phyloP scores from a whole-genome alignment of 495 filamentous ascomycete species.

The Mytilinidion resinicola region DNA sequence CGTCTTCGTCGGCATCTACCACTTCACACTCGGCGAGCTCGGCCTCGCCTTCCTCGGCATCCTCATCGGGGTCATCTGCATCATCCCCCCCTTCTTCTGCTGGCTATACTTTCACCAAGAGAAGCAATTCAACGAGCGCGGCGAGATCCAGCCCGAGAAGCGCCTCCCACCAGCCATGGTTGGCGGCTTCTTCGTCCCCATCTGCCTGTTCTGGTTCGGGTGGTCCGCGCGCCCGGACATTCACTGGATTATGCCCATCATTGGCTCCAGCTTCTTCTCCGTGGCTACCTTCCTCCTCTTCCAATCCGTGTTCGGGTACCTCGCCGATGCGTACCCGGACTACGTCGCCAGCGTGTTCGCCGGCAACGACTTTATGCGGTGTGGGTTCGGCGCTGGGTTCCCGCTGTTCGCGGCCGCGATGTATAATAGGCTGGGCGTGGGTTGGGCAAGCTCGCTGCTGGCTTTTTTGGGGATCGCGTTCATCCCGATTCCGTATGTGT shows the following conservation, averaged over 20 bases:
- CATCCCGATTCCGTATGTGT: constrained; percentile 37
- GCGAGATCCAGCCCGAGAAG: constrained; percentile 41
- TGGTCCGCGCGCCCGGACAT: constrained; percentile 40
- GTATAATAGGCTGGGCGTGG: constrained; percentile 34
- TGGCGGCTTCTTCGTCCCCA: constrained; percentile 42
- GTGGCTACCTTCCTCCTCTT: constrained; percentile 53
- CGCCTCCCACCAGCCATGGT: constrained; percentile 42
- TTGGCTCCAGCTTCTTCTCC: constrained; percentile 48
- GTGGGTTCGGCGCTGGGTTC: constrained; percentile 45
- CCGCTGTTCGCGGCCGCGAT: constrained; percentile 44
- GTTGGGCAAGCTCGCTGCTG: constrained; percentile 30
- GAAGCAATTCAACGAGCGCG: constrained; percentile 37
- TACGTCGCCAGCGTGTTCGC: constrained; percentile 46
- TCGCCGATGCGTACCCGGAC: constrained; percentile 33
- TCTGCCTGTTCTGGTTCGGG: constrained; percentile 48
- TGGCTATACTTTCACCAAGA: constrained; percentile 41
- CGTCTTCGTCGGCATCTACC: constrained; percentile 45
- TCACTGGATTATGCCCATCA: constrained; percentile 51
- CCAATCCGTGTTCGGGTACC: constrained; percentile 41
- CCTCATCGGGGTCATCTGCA: constrained; percentile 39
- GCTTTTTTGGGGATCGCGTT: constrained; percentile 34
- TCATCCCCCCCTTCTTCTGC: constrained; percentile 43
- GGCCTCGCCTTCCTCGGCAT: constrained; percentile 50
- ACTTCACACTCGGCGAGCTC: constrained; percentile 42
- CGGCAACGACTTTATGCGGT: constrained; percentile 47